phyloP scores from a whole-genome alignment of 2,329 filamentous ascomycete species.

The Aspergillus fumigatus region DNA sequence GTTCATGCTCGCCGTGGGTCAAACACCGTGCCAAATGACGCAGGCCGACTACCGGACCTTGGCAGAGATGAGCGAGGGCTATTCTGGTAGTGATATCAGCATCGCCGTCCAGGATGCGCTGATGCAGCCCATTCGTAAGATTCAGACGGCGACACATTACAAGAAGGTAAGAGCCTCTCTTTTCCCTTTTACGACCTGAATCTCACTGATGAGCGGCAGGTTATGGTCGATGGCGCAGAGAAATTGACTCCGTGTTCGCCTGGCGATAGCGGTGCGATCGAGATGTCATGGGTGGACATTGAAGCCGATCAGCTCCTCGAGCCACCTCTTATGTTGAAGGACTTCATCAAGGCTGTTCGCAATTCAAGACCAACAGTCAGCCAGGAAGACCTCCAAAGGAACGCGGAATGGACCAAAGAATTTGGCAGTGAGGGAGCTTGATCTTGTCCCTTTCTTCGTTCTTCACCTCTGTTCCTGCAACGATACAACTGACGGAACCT shows the following conservation, averaged over 20 bases:
- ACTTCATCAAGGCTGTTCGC: constrained; percentile 90
- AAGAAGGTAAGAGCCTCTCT: constrained; percentile 62
- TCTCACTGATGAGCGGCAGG: constrained; percentile 44
- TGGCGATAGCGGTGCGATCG: constrained; percentile 75
- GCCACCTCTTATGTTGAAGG: constrained; percentile 79
- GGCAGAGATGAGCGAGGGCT: constrained; percentile 81
- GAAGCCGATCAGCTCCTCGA: constrained; percentile 80
- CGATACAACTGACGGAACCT: constrained; percentile 5
- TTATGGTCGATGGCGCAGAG: constrained; percentile 60
- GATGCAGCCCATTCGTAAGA: constrained; percentile 96
- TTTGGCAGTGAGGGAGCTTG: constrained; percentile 85
- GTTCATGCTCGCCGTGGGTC: constrained; percentile 94
- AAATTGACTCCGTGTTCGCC: constrained; percentile 83
- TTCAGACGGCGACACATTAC: constrained; percentile 96
- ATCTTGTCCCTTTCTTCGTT: constrained; percentile 3
- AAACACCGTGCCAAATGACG: constrained; percentile 80
- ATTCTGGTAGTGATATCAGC: constrained; percentile 91
- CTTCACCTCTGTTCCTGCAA: constrained; percentile 1
- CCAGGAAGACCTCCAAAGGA: constrained; percentile 74
- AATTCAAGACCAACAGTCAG: constrained; percentile 86
- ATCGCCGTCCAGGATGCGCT: constrained; percentile 94
- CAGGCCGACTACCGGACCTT: constrained; percentile 73
- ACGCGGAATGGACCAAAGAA: constrained; percentile 90
- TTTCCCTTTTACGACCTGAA: neutral
- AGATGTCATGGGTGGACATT: constrained; percentile 91